Percentiles rank a stretch among this genome's conserved stretches.
Evolutionary conservation across 2,329 filamentous ascomycete genomes (phyloP).

Genomic region (Exophiala phaeomuriformis): DNA sequence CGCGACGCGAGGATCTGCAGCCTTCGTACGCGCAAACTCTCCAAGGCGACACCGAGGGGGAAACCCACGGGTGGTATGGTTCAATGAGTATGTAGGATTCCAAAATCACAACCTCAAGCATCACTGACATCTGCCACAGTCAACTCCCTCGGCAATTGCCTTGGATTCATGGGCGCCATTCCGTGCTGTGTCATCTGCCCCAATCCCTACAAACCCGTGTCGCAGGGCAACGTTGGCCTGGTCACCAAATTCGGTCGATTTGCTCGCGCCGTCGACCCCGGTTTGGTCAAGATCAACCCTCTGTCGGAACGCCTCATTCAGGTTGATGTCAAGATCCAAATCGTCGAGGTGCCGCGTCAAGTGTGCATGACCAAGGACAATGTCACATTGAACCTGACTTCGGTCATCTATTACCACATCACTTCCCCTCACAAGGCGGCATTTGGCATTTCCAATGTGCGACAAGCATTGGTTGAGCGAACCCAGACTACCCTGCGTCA

Average conservation of each 20-base stretch:
- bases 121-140: constrained; percentile 41
- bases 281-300: constrained; percentile 95
- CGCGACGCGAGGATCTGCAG: constrained; percentile 75
- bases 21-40: constrained; percentile 66
- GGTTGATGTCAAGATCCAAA: constrained; percentile 98
- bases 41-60: constrained; percentile 57
- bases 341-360: constrained; percentile 89
- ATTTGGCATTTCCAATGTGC: constrained; percentile 91
- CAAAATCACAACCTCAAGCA: neutral
- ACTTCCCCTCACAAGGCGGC: constrained; percentile 91
- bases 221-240: constrained; percentile 88
- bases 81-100: constrained; percentile 61
- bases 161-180: constrained; percentile 76
- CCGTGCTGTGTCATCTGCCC: constrained; percentile 89
- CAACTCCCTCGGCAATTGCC: constrained; percentile 62
- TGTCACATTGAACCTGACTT: constrained; percentile 85
- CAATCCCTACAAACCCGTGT: constrained; percentile 89
- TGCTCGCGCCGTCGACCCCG: constrained; percentile 90
- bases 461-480: constrained; percentile 92
- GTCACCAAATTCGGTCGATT: constrained; percentile 93
- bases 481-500: constrained; percentile 97
- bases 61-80: constrained; percentile 81
- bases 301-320: constrained; percentile 82
- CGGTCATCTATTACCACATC: constrained; percentile 99
- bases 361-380: constrained; percentile 99